phyloP scores from a whole-genome alignment of 768 basidiomycete species.

The Hygrocybe punicea region DNA sequence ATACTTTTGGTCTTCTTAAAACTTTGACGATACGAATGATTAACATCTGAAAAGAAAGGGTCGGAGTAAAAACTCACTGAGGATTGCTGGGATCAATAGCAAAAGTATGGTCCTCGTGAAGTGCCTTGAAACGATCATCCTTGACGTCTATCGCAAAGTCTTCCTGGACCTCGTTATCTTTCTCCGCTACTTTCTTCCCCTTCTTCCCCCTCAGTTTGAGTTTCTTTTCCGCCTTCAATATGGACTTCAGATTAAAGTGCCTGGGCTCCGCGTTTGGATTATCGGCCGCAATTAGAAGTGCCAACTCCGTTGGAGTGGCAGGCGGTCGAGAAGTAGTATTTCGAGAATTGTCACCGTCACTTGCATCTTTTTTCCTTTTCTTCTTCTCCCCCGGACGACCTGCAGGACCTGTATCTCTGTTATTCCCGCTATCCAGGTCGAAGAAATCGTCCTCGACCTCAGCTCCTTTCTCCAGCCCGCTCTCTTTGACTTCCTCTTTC shows the following conservation, averaged over 20 bases:
- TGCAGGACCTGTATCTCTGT: conserved; percentile 15
- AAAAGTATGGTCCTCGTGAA: conserved; percentile 88
- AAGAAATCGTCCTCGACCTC: conserved; percentile 73
- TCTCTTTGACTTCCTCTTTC: conserved; percentile 60
- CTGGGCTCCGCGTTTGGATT: conserved; percentile 52
- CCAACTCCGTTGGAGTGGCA: conserved; percentile 62
- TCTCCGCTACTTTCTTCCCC: conserved; percentile 39
- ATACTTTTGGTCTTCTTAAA: conserved; percentile 94
- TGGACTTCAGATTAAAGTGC: conserved; percentile 89
- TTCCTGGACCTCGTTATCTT: conserved; percentile 67
- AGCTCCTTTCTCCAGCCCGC: conserved; percentile 14
- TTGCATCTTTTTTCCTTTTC: conserved; percentile 18
- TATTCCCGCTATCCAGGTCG: conserved; percentile 47
- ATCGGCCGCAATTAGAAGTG: conserved; percentile 57
- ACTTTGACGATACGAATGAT: conserved; percentile 51
- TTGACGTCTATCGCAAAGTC: conserved; percentile 80
- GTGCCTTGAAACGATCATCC: conserved; percentile 82
- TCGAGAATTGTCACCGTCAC: conserved; percentile 12
- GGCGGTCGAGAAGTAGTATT: conserved; percentile 29
- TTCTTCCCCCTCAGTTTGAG: conserved; percentile 45
- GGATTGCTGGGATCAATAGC: conserved; percentile 97
- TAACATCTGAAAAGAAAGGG: no score
- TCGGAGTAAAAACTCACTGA: conserved; percentile 65
- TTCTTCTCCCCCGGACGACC: conserved; percentile 14
- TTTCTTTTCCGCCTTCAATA: conserved; percentile 81